Evolutionary conservation across 1,139 yeast genomes (phyloP).

Genomic region (Eremothecium coryli): DNA sequence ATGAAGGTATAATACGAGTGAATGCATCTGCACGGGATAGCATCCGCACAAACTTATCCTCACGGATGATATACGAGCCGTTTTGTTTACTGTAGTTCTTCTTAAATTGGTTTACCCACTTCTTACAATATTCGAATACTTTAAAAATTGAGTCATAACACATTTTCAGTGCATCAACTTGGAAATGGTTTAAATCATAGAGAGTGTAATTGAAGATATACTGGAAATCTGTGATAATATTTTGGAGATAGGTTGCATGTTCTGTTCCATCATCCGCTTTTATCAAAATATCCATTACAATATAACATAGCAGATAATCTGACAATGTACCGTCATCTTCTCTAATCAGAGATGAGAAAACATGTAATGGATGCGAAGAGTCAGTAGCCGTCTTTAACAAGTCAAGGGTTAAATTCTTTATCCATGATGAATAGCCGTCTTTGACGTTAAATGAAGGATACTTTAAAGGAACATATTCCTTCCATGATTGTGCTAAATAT

Average conservation of each 20-base stretch:
- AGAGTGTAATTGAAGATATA: slow-evolving; percentile 45
- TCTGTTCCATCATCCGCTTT: slow-evolving; percentile 33
- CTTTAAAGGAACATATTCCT: slow-evolving; percentile 31
- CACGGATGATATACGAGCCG: slow-evolving; percentile 25
- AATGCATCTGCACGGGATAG: slow-evolving; percentile 36
- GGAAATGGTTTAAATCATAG: slow-evolving; percentile 41
- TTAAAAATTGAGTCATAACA: slow-evolving; percentile 69
- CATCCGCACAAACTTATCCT: slow-evolving; percentile 17
- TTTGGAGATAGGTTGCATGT: slow-evolving; percentile 36
- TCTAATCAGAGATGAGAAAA: slow-evolving; percentile 58
- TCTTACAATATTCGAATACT: slow-evolving; percentile 73
- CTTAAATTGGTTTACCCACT: slow-evolving; percentile 48
- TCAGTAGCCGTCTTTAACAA: slow-evolving; percentile 41
- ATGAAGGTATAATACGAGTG: slow-evolving; percentile 50
- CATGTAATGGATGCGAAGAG: slow-evolving; percentile 47
- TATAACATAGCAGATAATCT: slow-evolving; percentile 71
- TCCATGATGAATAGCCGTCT: slow-evolving; percentile 52
- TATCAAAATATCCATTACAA: slow-evolving; percentile 57
- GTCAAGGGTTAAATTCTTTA: slow-evolving; percentile 58
- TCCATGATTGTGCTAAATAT: slow-evolving; percentile 47
- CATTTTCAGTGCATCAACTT: slow-evolving; percentile 48
- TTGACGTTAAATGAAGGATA: slow-evolving; percentile 45
- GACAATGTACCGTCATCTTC: slow-evolving; percentile 66
- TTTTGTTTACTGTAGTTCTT: slow-evolving; percentile 19
- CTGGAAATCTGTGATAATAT: slow-evolving; percentile 49